Percentiles rank a stretch among this genome's conserved stretches.
Conservation (phyloP, 2,329 filamentous ascomycete genomes). For the Monosporascus sp. region DNA sequence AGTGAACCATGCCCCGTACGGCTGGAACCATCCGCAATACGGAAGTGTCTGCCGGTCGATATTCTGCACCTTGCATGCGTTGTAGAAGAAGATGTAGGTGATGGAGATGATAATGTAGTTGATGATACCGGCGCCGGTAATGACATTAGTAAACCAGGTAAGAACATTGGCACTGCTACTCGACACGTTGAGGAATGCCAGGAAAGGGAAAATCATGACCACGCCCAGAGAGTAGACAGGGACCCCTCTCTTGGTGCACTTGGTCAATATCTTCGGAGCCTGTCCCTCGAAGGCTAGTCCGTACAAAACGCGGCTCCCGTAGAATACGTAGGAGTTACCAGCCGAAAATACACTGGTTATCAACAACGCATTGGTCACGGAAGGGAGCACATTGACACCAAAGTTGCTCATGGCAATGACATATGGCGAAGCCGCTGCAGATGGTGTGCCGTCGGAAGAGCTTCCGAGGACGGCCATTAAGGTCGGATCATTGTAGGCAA, state of each 20-base stretch:
- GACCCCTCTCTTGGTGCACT: conserved; percentile 50
- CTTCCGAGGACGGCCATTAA: conserved; percentile 32
- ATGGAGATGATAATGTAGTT: conserved; percentile 20
- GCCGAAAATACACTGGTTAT: conserved; percentile 53
- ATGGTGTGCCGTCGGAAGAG: not conserved
- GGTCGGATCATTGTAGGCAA: conserved; percentile 58
- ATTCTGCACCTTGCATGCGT: conserved; percentile 42
- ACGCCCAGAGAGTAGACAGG: conserved; percentile 56
- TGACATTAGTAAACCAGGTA: conserved; percentile 9
- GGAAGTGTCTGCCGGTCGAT: conserved; percentile 47
- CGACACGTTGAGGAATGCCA: conserved; percentile 45
- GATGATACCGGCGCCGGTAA: conserved; percentile 12
- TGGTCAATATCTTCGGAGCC: conserved; percentile 43
- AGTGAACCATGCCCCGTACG: conserved; percentile 46
- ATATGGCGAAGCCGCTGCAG: conserved; percentile 45
- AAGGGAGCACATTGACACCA: conserved; percentile 43
- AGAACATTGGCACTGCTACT: conserved; percentile 14
- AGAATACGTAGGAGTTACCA: conserved; percentile 55
- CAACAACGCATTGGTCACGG: conserved; percentile 55
- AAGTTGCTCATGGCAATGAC: conserved; percentile 51
- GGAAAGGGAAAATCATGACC: conserved; percentile 53
- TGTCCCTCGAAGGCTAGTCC: conserved; percentile 51
- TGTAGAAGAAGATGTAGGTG: conserved; percentile 53
- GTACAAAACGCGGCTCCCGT: conserved; percentile 52
- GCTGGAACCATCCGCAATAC: conserved; percentile 53